A percentile compares a stretch with the other conserved stretches of the same genome.
Conservation (phyloP, 495 filamentous ascomycete genomes). For the Trichoderma parareesei region DNA sequence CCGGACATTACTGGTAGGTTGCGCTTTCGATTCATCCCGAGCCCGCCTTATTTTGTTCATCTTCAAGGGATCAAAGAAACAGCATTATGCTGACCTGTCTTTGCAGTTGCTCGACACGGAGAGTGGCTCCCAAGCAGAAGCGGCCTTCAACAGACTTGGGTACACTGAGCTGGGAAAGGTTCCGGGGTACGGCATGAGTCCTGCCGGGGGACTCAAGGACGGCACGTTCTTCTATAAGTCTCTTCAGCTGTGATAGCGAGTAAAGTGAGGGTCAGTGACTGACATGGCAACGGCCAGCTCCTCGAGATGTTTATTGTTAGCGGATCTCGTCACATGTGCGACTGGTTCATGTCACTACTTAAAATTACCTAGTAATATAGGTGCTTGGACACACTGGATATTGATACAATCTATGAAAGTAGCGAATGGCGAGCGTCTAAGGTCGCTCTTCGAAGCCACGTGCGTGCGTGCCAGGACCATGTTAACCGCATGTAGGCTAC, state of each 20-base stretch:
- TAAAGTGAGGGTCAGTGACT: too few relatives aligned
- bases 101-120: slow-evolving; percentile 27
- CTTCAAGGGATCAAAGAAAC: not conserved
- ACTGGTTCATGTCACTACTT: too few relatives aligned
- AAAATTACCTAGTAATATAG: too few relatives aligned
- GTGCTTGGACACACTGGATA: too few relatives aligned
- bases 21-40: not conserved
- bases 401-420: not conserved
- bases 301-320: too few relatives aligned
- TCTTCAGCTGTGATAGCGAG: not conserved
- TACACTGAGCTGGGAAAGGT: slow-evolving; percentile 31
- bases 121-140: slow-evolving; percentile 27
- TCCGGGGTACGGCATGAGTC: slow-evolving; percentile 25
- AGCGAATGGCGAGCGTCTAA: not conserved
- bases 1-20: slow-evolving; percentile 29
- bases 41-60: not conserved
- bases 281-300: too few relatives aligned
- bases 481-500: not conserved
- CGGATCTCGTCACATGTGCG: too few relatives aligned
- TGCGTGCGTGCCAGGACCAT: not conserved
- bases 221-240: slow-evolving; percentile 35
- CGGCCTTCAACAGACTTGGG: slow-evolving; percentile 26
- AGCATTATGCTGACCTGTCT: not conserved
- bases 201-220: slow-evolving; percentile 23
- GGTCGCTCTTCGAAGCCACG: not conserved